Evolutionary conservation across 1,284 basidiomycete species (phyloP).

Genomic region (Coniferiporia sulphurascens): DNA sequence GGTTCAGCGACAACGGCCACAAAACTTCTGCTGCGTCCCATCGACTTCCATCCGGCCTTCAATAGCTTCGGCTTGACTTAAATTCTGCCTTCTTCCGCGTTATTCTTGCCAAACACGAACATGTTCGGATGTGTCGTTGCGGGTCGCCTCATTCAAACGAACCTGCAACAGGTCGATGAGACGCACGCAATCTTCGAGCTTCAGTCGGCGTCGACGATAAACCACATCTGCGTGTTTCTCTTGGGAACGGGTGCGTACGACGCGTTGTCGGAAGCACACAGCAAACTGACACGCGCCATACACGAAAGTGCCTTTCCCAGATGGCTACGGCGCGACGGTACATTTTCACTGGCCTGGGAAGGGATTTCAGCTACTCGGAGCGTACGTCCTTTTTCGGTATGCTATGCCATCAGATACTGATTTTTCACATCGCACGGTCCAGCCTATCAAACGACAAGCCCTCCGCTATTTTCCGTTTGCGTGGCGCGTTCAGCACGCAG

Average conservation of each 20-base stretch:
- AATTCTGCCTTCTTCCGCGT: too few species aligned
- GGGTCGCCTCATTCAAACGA: constrained; percentile 71
- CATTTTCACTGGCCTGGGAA: constrained; percentile 89
- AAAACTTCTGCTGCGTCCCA: not conserved
- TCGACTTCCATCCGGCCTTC: not conserved
- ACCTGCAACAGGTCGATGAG: constrained; percentile 74
- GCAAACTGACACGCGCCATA: not conserved
- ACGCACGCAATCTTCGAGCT: constrained; percentile 85
- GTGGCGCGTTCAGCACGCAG: constrained; percentile 55
- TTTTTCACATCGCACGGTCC: constrained; percentile 1
- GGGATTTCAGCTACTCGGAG: constrained; percentile 84
- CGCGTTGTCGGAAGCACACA: not conserved
- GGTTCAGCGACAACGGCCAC: not conserved
- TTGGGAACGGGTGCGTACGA: constrained; percentile 67
- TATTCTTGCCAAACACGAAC: not conserved
- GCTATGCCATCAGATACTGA: not conserved
- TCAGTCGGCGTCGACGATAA: constrained; percentile 71
- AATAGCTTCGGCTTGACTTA: too few species aligned
- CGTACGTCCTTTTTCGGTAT: constrained; percentile 46
- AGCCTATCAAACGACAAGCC: constrained; percentile 91
- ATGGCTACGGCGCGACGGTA: constrained; percentile 84
- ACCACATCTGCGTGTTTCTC: constrained; percentile 87
- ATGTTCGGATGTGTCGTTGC: constrained; percentile 78
- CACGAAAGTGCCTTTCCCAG: constrained; percentile 74
- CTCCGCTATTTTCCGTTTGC: constrained; percentile 85